Evolutionary conservation across 129 eudicot genomes (phyloP).

Genomic region (Scalesia atractyloides): DNA sequence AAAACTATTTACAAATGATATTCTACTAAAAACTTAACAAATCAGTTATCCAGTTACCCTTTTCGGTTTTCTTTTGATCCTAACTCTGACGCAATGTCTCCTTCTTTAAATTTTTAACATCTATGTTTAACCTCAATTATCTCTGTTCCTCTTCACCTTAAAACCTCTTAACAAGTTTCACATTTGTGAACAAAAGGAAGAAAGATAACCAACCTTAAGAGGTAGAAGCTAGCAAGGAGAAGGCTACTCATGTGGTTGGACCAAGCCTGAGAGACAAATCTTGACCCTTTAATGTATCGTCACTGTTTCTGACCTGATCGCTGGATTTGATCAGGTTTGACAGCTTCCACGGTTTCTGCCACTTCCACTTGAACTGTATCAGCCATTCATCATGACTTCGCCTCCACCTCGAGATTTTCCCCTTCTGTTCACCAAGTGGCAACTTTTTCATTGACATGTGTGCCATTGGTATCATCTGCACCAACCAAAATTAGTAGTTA

Average conservation of each 20-base stretch:
- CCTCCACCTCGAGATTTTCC: slow-evolving; percentile 77
- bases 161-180: slow-evolving; percentile 3
- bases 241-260: slow-evolving; percentile 27
- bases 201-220: slow-evolving; percentile 23
- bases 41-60: not conserved
- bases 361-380: slow-evolving; percentile 87
- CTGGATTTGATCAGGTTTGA: slow-evolving; percentile 51
- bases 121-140: not conserved
- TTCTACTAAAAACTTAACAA: slow-evolving; percentile 9
- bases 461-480: slow-evolving; percentile 73
- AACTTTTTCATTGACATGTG: slow-evolving; percentile 67
- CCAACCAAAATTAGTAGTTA: slow-evolving; percentile 22
- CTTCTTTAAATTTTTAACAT: slow-evolving; percentile 4
- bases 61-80: slow-evolving; percentile 12
- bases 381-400: slow-evolving; percentile 88
- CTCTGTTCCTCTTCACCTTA: slow-evolving; percentile 11
- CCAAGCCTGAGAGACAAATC: slow-evolving; percentile 26
- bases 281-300: slow-evolving; percentile 41
- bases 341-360: slow-evolving; percentile 94
- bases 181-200: slow-evolving; percentile 6
- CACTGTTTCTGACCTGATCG: slow-evolving; percentile 39
- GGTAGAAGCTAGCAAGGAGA: slow-evolving; percentile 20
- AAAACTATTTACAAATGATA: slow-evolving; percentile 8
- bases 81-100: slow-evolving; percentile 14
- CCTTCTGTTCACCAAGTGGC: slow-evolving; percentile 59